Conservation (phyloP, 306 rosid species). For the Malus sylvestris region DNA sequence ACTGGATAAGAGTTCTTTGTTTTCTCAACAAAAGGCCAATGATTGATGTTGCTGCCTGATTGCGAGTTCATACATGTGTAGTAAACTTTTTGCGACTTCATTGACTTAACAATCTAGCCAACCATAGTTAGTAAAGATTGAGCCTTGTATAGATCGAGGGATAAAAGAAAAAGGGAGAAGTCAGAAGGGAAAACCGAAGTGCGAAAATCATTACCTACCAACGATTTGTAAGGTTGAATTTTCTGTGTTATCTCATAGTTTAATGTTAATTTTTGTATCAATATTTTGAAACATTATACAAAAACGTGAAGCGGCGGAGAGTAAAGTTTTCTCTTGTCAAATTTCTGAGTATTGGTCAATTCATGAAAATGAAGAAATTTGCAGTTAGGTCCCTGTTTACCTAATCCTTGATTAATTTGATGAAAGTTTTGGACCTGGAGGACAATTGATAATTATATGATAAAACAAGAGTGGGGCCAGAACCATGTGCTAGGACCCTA, state of each 20-base stretch:
- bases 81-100: neutral
- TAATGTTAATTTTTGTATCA: accelerated
- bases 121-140: neutral
- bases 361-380: neutral
- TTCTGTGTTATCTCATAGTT: accelerated
- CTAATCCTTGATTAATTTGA: neutral
- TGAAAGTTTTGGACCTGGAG: conserved; percentile 3
- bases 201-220: neutral
- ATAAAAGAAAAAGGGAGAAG: no score
- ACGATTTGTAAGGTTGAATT: neutral
- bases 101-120: neutral
- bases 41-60: conserved; percentile 2
- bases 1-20: conserved; percentile 20
- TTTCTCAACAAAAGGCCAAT: conserved; percentile 11
- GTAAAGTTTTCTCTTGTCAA: neutral
- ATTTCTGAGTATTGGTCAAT: neutral
- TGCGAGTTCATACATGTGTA: neutral
- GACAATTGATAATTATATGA: neutral
- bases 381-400: neutral
- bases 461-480: neutral
- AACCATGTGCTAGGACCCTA: conserved; percentile 18
- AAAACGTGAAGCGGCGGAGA: no score
- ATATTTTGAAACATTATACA: no score
- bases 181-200: neutral
- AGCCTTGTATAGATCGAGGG: neutral